Base-by-base conservation (phyloP, 176 grass and related monocot species). In the Aechmea fasciata region DNA sequence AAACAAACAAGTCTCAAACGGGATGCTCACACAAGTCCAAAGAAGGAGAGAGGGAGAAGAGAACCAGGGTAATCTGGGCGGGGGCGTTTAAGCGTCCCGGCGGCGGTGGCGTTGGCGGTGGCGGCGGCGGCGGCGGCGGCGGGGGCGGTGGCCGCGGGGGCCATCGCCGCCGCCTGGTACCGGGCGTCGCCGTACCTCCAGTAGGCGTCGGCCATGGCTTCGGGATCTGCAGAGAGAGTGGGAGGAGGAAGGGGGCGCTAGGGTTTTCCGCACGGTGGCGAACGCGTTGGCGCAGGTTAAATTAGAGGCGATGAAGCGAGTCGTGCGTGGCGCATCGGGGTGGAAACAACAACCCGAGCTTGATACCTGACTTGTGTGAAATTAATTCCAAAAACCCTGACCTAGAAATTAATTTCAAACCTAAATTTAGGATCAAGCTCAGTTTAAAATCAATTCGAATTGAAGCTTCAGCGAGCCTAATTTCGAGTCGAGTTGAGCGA, bases 141-240 rank as follows among this genome's bases (percentile, higher is more conserved):
- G 4, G 63, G 29, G 50, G 71, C 33, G 66, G 74, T 24, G 67
- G 70, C 66, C 12, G 63, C 57, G 7, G 70, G 84, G 50, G 76
- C 51, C 7, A 49, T 19, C 0, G 78, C 69, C 12, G 20, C 55
- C 55, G 55, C 70, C 70, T 20, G 28, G 41, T 53, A 83, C 54
- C 87, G 84, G 25, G 73, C 75, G 24, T 99, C 95, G 63, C 79
- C 70, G 78, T 88, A 99, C 87, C 90, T 90, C 95, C 95, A 99
- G 77, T 99, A 99, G 25, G 77, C 82, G 41, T 93, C 94, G 1
- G 89, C 87, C 57, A 91, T 91, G 59, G 61, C 52, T 61, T 11
- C 55, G 15, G 17, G 55, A 61, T 61, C 55, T 61, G 33, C 33
- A 3, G 33, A 41, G 33, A 41, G 11, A 59, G 18, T 3, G 8